phyloP scores from a whole-genome alignment of 2,329 filamentous ascomycete genomes.

The Neurospora sp. region DNA sequence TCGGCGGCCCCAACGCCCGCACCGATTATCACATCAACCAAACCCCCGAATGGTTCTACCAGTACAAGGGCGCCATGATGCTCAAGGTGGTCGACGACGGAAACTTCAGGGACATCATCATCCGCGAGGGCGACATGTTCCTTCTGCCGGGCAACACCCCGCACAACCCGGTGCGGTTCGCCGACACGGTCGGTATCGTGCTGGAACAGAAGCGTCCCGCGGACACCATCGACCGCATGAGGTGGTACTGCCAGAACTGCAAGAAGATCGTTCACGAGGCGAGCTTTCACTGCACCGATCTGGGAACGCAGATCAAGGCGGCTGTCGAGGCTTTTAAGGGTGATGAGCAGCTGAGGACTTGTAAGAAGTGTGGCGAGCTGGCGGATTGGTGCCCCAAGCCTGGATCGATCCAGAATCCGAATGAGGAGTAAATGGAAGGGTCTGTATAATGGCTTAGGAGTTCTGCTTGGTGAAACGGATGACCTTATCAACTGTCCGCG shows the following conservation, averaged over 20 bases:
- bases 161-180: conserved; percentile 90
- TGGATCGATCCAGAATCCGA: conserved; percentile 50
- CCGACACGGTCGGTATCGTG: conserved; percentile 86
- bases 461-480: neutral
- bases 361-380: conserved; percentile 64
- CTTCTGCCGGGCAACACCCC: conserved; percentile 88
- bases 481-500: neutral
- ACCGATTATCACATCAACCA: conserved; percentile 98
- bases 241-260: conserved; percentile 81
- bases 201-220: conserved; percentile 73
- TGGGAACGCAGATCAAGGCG: conserved; percentile 89
- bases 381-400: conserved; percentile 59
- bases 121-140: conserved; percentile 90
- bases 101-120: conserved; percentile 73
- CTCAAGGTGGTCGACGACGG: conserved; percentile 76
- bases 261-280: conserved; percentile 71
- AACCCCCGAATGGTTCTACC: conserved; percentile 97
- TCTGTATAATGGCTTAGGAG: conserved; percentile 1
- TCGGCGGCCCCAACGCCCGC: conserved; percentile 89
- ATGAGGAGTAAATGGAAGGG: conserved; percentile 28
- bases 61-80: conserved; percentile 86
- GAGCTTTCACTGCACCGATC: conserved; percentile 75
- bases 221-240: conserved; percentile 62
- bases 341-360: conserved; percentile 58
- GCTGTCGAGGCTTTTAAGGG: conserved; percentile 75